phyloP scores from a whole-genome alignment of 345 rosid species.

The Bruguiera gymnorhiza region DNA sequence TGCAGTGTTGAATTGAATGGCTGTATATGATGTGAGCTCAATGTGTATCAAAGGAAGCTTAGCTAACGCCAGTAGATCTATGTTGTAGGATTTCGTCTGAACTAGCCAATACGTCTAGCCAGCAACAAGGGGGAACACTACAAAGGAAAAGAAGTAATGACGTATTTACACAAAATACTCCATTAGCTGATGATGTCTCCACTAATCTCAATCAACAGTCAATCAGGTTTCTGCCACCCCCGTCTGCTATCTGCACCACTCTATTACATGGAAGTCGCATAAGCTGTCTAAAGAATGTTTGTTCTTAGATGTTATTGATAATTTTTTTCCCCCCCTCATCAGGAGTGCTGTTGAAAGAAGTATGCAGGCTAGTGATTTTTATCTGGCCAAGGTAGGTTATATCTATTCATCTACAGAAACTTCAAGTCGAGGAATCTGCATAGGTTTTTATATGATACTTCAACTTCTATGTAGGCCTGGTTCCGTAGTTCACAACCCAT shows the following conservation, averaged over 20 bases:
- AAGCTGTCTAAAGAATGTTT: background rate
- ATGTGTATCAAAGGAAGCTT: too few relatives aligned
- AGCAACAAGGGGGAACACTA: slow-evolving; percentile 33
- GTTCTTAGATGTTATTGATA: background rate
- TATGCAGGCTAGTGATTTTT: slow-evolving; percentile 44
- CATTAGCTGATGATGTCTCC: slow-evolving; percentile 29
- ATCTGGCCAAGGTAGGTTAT: slow-evolving; percentile 57
- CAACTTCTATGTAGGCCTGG: slow-evolving; percentile 52
- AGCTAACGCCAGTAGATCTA: too few relatives aligned
- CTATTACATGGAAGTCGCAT: background rate
- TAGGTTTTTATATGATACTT: slow-evolving; percentile 11
- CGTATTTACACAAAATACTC: slow-evolving; percentile 27
- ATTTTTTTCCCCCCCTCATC: slow-evolving; percentile 9
- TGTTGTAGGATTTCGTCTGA: slow-evolving; percentile 58
- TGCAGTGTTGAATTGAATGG: too few relatives aligned
- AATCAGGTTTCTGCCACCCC: slow-evolving; percentile 32
- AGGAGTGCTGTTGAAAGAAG: slow-evolving; percentile 48
- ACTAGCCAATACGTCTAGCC: slow-evolving; percentile 35
- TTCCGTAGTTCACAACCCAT: slow-evolving; percentile 69
- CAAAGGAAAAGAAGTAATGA: slow-evolving; percentile 51
- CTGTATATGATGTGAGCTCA: too few relatives aligned
- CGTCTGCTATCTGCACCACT: slow-evolving; percentile 1
- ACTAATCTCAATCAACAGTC: slow-evolving; percentile 36
- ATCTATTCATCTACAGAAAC: background rate
- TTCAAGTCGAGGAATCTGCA: slow-evolving; percentile 1